Conservation (phyloP, 176 grass and related monocot genomes). For the Pontederia paniculata region DNA sequence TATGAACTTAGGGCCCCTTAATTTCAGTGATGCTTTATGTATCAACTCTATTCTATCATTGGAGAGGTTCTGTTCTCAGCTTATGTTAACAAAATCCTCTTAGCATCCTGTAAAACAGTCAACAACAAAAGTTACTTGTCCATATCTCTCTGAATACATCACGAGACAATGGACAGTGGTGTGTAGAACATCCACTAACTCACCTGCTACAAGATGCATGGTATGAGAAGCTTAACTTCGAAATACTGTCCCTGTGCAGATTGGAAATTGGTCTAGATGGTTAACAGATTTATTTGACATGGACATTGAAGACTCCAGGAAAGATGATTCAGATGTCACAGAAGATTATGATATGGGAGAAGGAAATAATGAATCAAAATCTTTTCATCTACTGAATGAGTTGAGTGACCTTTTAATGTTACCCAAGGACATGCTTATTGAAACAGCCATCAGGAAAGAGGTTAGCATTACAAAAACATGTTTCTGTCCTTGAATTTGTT, state of each 20-base stretch:
- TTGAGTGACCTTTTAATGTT: constrained; percentile 95
- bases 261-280: constrained; percentile 96
- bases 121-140: too few relatives aligned
- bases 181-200: too few relatives aligned
- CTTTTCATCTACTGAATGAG: constrained; percentile 71
- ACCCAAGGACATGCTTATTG: constrained; percentile 93
- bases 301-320: constrained; percentile 36
- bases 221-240: background rate
- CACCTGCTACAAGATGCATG: too few relatives aligned
- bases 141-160: too few relatives aligned
- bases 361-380: constrained; percentile 20
- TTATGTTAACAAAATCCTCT: too few relatives aligned
- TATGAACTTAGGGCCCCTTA: too few relatives aligned
- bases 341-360: constrained; percentile 23
- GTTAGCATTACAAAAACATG: constrained; percentile 25
- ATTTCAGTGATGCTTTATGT: too few relatives aligned
- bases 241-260: constrained; percentile 40
- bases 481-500: background rate
- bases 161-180: too few relatives aligned
- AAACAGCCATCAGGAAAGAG: constrained; percentile 69
- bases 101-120: too few relatives aligned
- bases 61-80: too few relatives aligned
- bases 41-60: too few relatives aligned
- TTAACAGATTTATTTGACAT: constrained; percentile 60
- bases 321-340: constrained; percentile 11